These are phyloP conservation scores for Penicillium cinerascens DNA, from an alignment of 495 filamentous ascomycete species.

Conservation along the genomic window DNA sequence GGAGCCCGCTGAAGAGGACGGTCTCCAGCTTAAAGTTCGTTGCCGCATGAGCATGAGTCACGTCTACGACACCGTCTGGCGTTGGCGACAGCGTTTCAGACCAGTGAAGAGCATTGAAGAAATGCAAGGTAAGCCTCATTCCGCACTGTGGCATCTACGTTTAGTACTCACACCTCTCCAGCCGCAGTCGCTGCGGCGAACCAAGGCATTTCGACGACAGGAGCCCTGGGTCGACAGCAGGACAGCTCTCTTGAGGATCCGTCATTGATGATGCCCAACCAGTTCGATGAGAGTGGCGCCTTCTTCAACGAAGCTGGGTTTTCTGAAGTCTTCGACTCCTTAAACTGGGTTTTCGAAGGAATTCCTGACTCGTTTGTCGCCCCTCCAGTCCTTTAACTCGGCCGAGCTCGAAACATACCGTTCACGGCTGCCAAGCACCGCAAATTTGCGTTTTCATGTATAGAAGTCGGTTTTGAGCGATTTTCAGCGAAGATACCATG, in stretches of 20 bases:
- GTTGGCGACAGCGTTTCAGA: constrained; percentile 45
- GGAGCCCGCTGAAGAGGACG: constrained; percentile 35
- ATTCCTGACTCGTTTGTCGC: constrained; percentile 43
- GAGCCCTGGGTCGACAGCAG: constrained; percentile 26
- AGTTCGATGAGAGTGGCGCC: constrained; percentile 40
- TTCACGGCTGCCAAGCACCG: not conserved
- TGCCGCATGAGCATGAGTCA: constrained; percentile 52
- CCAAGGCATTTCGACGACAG: constrained; percentile 26
- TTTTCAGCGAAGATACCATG: constrained; percentile 23
- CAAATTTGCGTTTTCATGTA: constrained; percentile 2
- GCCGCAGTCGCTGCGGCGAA: constrained; percentile 28
- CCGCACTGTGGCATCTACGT: not conserved
- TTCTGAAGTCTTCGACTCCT: constrained; percentile 46
- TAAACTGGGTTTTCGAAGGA: constrained; percentile 50
- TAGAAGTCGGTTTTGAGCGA: constrained; percentile 11
- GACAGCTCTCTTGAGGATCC: constrained; percentile 34
- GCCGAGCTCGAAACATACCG: not conserved
- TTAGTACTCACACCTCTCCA: constrained; percentile 8
- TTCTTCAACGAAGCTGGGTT: constrained; percentile 47
- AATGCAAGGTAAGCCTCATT: constrained; percentile 32
- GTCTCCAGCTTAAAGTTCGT: constrained; percentile 43
- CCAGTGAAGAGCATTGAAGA: constrained; percentile 42
- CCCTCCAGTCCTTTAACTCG: constrained; percentile 34
- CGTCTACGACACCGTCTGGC: constrained; percentile 50
- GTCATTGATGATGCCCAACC: constrained; percentile 34